Percentiles rank a stretch among this genome's conserved stretches.
Conservation (phyloP, 2,329 filamentous ascomycete genomes). For the Thielaviopsis euricoi region DNA sequence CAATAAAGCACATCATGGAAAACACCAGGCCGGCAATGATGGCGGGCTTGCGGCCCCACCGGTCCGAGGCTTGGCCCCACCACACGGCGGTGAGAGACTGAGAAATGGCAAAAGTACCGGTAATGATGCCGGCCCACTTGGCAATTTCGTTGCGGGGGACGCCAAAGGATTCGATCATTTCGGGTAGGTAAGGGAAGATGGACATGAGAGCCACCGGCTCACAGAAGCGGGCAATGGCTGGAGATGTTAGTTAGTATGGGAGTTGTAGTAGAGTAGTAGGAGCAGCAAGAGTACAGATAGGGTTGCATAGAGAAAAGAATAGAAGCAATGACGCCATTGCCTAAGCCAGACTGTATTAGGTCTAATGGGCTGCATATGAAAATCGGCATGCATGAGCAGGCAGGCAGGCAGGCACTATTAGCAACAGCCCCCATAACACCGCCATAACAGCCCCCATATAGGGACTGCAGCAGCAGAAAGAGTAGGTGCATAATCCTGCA, state of each 20-base stretch:
- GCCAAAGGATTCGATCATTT: constrained; percentile 71
- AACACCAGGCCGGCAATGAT: constrained; percentile 58
- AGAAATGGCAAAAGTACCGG: constrained; percentile 53
- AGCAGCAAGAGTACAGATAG: not conserved
- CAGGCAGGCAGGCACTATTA: no score
- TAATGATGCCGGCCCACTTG: constrained; percentile 63
- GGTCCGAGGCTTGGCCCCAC: constrained; percentile 65
- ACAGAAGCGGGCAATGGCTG: constrained; percentile 63
- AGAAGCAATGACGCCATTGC: not conserved
- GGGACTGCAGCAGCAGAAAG: not conserved
- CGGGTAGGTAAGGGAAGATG: constrained; percentile 53
- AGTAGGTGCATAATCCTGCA: not conserved
- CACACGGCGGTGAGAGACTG: constrained; percentile 57
- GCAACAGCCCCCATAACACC: no score
- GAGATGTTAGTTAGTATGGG: not conserved
- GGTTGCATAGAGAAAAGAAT: not conserved
- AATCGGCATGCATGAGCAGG: not conserved
- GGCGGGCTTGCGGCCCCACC: constrained; percentile 63
- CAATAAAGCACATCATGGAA: constrained; percentile 65
- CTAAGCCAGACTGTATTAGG: not conserved
- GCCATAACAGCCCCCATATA: no score
- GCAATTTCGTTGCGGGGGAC: constrained; percentile 55
- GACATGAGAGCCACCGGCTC: constrained; percentile 60
- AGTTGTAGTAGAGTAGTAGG: not conserved
- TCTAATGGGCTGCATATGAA: not conserved